Percentiles rank a stretch among this genome's conserved stretches.
Evolutionary conservation across 805 yeast species (phyloP).

Genomic region (Teunomyces funiuensis): DNA sequence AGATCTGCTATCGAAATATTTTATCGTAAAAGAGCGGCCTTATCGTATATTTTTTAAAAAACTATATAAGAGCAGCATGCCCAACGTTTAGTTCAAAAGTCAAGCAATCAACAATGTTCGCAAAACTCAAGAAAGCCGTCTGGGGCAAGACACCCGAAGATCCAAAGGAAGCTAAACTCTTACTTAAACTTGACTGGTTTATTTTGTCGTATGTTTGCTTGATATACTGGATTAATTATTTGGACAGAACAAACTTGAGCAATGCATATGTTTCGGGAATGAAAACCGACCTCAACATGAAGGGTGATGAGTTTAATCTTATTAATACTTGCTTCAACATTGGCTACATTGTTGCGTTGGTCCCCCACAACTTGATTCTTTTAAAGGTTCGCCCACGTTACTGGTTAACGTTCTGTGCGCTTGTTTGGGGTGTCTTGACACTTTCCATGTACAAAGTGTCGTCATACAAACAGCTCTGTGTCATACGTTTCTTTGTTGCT

Average conservation of each 20-base stretch:
- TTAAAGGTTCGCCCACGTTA: conserved; percentile 54
- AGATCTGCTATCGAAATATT: not conserved
- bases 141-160: conserved; percentile 34
- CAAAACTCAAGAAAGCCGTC: conserved; percentile 11
- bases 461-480: conserved; percentile 51
- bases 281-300: conserved; percentile 53
- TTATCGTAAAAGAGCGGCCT: not conserved
- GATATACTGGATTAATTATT: conserved; percentile 50
- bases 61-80: not conserved
- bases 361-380: conserved; percentile 59
- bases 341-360: conserved; percentile 61
- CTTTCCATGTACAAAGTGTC: conserved; percentile 50
- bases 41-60: not conserved
- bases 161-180: conserved; percentile 29
- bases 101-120: not conserved
- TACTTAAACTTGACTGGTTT: conserved; percentile 41
- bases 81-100: not conserved
- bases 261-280: conserved; percentile 69
- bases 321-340: conserved; percentile 57
- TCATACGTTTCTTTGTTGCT: conserved; percentile 60
- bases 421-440: conserved; percentile 58
- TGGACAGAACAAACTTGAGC: conserved; percentile 55
- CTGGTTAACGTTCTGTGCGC: conserved; percentile 54
- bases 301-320: conserved; percentile 49
- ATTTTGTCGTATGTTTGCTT: conserved; percentile 42